Evolutionary conservation across 108 stramenopile species (phyloP).

Genomic region (Cylindrotheca closterium): DNA sequence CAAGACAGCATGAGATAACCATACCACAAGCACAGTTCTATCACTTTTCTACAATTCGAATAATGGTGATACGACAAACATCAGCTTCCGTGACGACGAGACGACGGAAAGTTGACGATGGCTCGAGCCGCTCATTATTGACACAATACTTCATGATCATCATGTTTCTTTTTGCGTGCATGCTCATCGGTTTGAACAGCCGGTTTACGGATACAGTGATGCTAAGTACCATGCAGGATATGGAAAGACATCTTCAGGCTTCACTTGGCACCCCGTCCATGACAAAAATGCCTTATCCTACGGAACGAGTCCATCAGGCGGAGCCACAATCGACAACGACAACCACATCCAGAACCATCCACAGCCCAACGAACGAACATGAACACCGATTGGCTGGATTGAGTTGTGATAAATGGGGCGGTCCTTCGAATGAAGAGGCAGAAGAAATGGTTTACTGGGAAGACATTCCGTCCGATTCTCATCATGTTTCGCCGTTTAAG

Average conservation of each 20-base stretch:
- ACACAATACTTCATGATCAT: constrained; percentile 32
- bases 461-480: constrained; percentile 70
- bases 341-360: constrained; percentile 3
- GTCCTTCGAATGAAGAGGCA: constrained; percentile 58
- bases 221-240: constrained; percentile 2
- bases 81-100: too few relatives aligned
- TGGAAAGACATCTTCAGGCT: constrained; percentile 7
- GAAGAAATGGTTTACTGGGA: constrained; percentile 88
- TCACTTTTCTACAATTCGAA: too few relatives aligned
- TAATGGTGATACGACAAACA: too few relatives aligned
- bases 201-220: constrained; percentile 8
- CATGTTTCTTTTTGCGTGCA: constrained; percentile 18
- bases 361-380: background rate
- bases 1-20: too few relatives aligned
- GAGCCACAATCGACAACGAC: too few relatives aligned
- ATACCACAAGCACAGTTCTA: too few relatives aligned
- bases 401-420: constrained; percentile 68
- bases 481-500: constrained; percentile 65
- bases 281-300: background rate
- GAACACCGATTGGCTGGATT: constrained; percentile 51
- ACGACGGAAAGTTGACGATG: too few relatives aligned
- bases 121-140: constrained; percentile 19
- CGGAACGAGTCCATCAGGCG: background rate
- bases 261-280: constrained; percentile 13
- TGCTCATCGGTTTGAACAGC: constrained; percentile 17